These are phyloP conservation scores for Amoeboradix gromovi DNA, from an alignment of 371 early-diverging fungal genomes.

Conservation along the genomic window DNA sequence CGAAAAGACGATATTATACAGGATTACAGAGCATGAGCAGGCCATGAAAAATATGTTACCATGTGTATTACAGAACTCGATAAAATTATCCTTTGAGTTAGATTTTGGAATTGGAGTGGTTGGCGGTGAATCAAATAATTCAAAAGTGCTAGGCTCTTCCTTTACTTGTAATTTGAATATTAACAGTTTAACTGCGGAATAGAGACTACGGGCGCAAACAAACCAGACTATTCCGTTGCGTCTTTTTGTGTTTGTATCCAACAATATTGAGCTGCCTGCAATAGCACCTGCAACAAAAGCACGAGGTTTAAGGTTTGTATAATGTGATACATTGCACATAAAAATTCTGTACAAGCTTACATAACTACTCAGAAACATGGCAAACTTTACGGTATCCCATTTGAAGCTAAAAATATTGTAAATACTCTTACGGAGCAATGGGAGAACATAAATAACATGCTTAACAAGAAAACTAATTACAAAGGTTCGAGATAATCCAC, in stretches of 20 bases:
- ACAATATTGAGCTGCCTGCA: slow-evolving; percentile 28
- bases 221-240: slow-evolving; percentile 46
- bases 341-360: slow-evolving; percentile 43
- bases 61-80: too few species aligned
- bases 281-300: slow-evolving; percentile 45
- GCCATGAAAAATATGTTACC: too few species aligned
- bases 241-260: slow-evolving; percentile 35
- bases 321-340: slow-evolving; percentile 32
- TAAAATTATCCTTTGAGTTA: too few species aligned
- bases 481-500: slow-evolving; percentile 42
- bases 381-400: slow-evolving; percentile 39
- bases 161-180: too few species aligned
- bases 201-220: slow-evolving; percentile 36
- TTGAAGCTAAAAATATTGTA: slow-evolving; percentile 2
- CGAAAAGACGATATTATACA: too few species aligned
- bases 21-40: too few species aligned
- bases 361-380: slow-evolving; percentile 44
- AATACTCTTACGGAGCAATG: slow-evolving; percentile 26
- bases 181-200: too few species aligned
- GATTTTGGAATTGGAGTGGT: too few species aligned
- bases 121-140: too few species aligned
- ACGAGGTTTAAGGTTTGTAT: slow-evolving; percentile 27
- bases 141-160: too few species aligned
- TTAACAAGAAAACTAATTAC: slow-evolving; percentile 35
- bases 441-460: slow-evolving; percentile 35